A percentile compares a stretch with the other conserved stretches of the same genome.
Evolutionary conservation across 768 basidiomycete genomes (phyloP).

Genomic region (Pleurotus salmoneostramineus): DNA sequence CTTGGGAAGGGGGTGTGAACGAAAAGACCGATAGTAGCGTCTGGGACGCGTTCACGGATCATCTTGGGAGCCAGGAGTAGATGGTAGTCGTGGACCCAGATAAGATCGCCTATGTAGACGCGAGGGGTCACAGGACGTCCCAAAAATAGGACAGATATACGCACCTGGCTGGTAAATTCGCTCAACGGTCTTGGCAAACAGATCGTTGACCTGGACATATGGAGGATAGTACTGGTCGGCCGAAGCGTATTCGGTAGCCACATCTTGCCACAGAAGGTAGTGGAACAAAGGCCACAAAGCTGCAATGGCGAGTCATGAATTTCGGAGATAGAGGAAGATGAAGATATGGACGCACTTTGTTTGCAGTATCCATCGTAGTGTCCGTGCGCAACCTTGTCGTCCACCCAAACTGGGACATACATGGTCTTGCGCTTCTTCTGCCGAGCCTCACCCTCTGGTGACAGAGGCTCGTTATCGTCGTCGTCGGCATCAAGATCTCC

Average conservation of each 20-base stretch:
- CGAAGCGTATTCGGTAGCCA: constrained; percentile 82
- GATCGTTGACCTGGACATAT: constrained; percentile 80
- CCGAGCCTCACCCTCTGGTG: constrained; percentile 22
- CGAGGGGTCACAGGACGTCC: background rate
- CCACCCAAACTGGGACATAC: constrained; percentile 90
- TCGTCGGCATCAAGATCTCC: background rate
- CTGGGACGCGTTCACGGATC: constrained; percentile 65
- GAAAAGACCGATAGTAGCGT: constrained; percentile 83
- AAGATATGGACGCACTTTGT: constrained; percentile 60
- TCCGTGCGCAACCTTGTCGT: constrained; percentile 84
- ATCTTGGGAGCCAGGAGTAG: constrained; percentile 86
- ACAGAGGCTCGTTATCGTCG: constrained; percentile 1
- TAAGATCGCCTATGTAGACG: constrained; percentile 71
- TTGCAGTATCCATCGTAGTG: constrained; percentile 99
- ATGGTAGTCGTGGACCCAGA: constrained; percentile 97
- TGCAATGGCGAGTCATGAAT: constrained; percentile 22
- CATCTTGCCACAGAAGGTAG: constrained; percentile 97
- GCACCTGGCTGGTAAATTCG: constrained; percentile 21
- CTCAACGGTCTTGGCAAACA: constrained; percentile 55
- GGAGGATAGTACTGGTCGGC: constrained; percentile 81
- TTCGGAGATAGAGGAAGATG: too few species aligned
- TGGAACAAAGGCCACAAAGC: constrained; percentile 98
- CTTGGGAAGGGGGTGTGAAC: constrained; percentile 98
- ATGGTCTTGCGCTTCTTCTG: constrained; percentile 52
- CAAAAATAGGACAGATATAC: background rate